phyloP scores from a whole-genome alignment of 352 stramenopile genomes.

The Phytophthora pini region DNA sequence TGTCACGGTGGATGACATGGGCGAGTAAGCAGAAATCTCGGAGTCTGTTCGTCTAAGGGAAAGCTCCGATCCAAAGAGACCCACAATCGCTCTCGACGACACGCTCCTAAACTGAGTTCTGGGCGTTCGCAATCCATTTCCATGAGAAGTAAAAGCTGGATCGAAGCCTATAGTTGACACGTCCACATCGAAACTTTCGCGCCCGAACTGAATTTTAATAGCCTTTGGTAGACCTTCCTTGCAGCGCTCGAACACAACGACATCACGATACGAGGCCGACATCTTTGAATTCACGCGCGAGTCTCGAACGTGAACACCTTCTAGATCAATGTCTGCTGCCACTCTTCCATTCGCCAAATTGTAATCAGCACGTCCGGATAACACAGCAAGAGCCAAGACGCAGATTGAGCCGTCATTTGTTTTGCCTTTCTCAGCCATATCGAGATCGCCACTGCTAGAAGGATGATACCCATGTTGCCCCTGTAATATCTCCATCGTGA shows the following conservation, averaged over 20 bases:
- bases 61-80: constrained; percentile 45
- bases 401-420: constrained; percentile 81
- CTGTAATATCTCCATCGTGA: constrained; percentile 84
- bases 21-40: constrained; percentile 38
- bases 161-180: constrained; percentile 52
- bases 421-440: constrained; percentile 71
- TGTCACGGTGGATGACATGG: constrained; percentile 34
- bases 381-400: constrained; percentile 57
- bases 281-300: constrained; percentile 64
- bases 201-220: constrained; percentile 67
- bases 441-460: constrained; percentile 75
- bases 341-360: constrained; percentile 55
- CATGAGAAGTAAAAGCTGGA: constrained; percentile 39
- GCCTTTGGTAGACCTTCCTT: constrained; percentile 53
- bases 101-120: constrained; percentile 47
- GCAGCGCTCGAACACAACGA: constrained; percentile 70
- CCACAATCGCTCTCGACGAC: constrained; percentile 46
- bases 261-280: constrained; percentile 70
- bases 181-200: constrained; percentile 52
- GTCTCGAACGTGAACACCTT: constrained; percentile 72
- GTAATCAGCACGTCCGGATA: constrained; percentile 59
- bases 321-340: constrained; percentile 57
- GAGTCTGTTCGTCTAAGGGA: constrained; percentile 43
- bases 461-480: constrained; percentile 82
- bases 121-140: constrained; percentile 27